Base-by-base conservation (phyloP, 805 yeast genomes). In the Cyberlindnera lachancei region DNA sequence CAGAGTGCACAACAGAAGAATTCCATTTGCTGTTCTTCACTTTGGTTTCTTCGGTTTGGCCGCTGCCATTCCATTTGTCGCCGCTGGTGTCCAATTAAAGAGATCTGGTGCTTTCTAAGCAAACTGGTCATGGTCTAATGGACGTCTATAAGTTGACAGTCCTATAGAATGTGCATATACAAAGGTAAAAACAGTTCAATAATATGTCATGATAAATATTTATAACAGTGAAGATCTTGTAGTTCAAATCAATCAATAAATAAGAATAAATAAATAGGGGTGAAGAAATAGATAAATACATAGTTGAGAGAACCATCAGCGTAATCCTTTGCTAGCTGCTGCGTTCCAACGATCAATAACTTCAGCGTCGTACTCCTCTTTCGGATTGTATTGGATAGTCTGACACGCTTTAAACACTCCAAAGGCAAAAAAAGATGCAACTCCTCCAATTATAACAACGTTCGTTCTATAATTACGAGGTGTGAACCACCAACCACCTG, bases 1-100 rank as follows among this genome's bases (percentile, higher is more conserved):
- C 77, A 76, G 76, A 72, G 94, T 90, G 43, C 87, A 86, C 73
- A 70, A 79, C 75, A 87, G 95, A 73, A 82, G 77, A 68, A 72
- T 90, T 45, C 97, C 96, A 47, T 87, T 73, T 60, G 84, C 78
- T 46, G 66, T 86, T 33, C 70, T 80, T 46, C 94, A 81, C 70
- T 80, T 83, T 70, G 75, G 87, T 33, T 80, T 76, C 66, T 69
- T 80, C 45, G 75, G 81, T 58, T 53, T 75, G 26, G 90, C 86
- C 39, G 68, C 77, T 42, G 72, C 75, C 40, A 65, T 79, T 36
- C 96, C 97, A 56, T 81, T 85, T 68, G 67, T 81, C 53, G 75
- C 87, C 35, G 66, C 73, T 44, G 79, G 63, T 64, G 84, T 79
- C 68, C 92, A 85, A 71, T 66, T 85, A 68, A 82, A 79, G 75